Base-by-base conservation (phyloP, 441 rosid genomes). In the Gossypium schwendimanii region DNA sequence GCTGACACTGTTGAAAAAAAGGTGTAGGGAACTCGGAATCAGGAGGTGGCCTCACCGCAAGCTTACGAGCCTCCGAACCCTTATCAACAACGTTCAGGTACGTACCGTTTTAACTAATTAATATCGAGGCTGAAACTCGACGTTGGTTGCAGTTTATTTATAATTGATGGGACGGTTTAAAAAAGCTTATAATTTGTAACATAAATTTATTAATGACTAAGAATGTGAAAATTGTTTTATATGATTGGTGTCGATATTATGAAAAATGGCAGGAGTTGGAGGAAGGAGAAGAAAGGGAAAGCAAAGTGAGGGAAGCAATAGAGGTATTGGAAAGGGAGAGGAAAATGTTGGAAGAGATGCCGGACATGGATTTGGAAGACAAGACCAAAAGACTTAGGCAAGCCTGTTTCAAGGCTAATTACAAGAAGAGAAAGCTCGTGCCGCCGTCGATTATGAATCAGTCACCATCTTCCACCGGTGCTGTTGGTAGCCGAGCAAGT, bases 381-480 rank as follows among this genome's bases (percentile, higher is more conserved):
- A 81, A 78, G 39, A 92, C 97, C 0, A 92, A 85, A 72, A 85
- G 88, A 84, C 79, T 92, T 0, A 81, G 98, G 69, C 97, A 92
- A 76, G 95, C 97, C 0, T 91, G 91, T 73, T 92, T 92, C 70
- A 92, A 92, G 81, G 89, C 90, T 9, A 92, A 87, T 65, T 90
- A 91, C 86, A 92, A 92, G 84, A 91, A 80, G 79, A 85, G 89
- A 78, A 92, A 82, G 87, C 73, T 73, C 9, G 3, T 18, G 12
- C 20, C 57, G 2, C 17, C 57, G 23, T 18, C 24, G 28, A 69
- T 72, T 76, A 60, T 75, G 54, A 26, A 7, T 53, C 10, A 33
- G 28, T 50, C 10, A 49, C 44, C 15, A 9, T 65, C 60, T 61
- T 49, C 23, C 18, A 69, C 33, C 47, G 74, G 5, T 39, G 53